Evolutionary conservation across 2,329 filamentous ascomycete species (phyloP), one percentile per base, ranked within the genome.

Genomic region (Fusarium sp.): DNA sequence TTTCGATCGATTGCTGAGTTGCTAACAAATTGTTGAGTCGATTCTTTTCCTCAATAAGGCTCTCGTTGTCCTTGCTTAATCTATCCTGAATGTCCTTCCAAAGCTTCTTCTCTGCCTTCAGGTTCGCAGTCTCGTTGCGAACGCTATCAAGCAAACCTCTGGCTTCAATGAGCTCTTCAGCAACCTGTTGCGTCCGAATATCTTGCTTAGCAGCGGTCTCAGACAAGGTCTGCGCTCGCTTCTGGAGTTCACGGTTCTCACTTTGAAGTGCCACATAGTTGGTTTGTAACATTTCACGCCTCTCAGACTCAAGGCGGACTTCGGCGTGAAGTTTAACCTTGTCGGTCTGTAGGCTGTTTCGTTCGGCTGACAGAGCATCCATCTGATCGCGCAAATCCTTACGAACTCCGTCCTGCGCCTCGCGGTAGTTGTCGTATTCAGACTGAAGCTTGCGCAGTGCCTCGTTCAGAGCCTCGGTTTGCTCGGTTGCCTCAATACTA

Each of bases 61-160:
- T 90, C 79, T 98, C 94, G 73, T 96, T 98, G 79, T 98, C 95
- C 77, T 96, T 94, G 71, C 90, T 93, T 48, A 98, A 87, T 59
- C 97, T 91, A 72, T 93, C 92, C 80, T 98, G 95, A 39, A 98
- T 97, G 63, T 93, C 94, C 84, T 96, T 97, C 93, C 94, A 98
- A 15, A 99, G 87, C 42, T 94, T 93, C 84, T 98, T 98, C 82
- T 98, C 96, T 0, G 96, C 95, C 82, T 97, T 98, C 39, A 98
- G 89, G 79, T 98, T 98, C 22, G 95, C 92, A 61, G 92, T 94
- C 81, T 99, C 96, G 74, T 94, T 95, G 59, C 95, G 93, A 82
- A 98, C 89, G 79, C 94, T 95, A 79, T 99, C 96, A 7, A 93
- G 87, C 59, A 96, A 84, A 38, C 93, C 93, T 80, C 92, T 93